phyloP scores from a whole-genome alignment of 768 basidiomycete genomes.

The Brasilioporus rufonigricans region DNA sequence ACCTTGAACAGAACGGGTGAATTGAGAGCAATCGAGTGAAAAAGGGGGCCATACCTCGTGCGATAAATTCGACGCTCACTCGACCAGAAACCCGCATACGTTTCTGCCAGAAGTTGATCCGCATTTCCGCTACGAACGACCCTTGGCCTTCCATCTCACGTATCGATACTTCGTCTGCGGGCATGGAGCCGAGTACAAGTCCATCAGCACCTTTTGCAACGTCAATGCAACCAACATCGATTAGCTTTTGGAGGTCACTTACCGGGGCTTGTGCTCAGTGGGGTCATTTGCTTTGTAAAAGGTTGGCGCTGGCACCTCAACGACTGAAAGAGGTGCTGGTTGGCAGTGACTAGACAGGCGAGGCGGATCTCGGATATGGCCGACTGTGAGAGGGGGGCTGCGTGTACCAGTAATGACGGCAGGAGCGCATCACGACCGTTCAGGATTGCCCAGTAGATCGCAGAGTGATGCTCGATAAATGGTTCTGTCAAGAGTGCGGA shows the following conservation, averaged over 20 bases:
- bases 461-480: conserved; percentile 61
- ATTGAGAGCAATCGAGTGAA: background rate
- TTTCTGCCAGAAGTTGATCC: conserved; percentile 60
- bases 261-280: too few species aligned
- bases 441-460: conserved; percentile 73
- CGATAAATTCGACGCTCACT: conserved; percentile 64
- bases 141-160: conserved; percentile 50
- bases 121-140: conserved; percentile 47
- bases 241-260: too few species aligned
- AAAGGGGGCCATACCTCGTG: conserved; percentile 37
- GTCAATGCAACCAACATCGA: too few species aligned
- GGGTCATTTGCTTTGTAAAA: too few species aligned
- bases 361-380: conserved; percentile 63
- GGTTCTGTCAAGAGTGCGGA: conserved; percentile 58
- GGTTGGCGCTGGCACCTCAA: too few species aligned
- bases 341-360: conserved; percentile 49
- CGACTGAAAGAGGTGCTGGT: conserved; percentile 28
- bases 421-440: conserved; percentile 45
- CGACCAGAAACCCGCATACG: conserved; percentile 63
- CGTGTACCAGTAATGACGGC: conserved; percentile 51
- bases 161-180: conserved; percentile 56
- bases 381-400: conserved; percentile 40
- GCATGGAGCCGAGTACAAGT: conserved; percentile 39
- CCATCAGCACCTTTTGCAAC: conserved; percentile 54
- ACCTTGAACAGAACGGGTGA: conserved; percentile 6